Percentiles rank a stretch among this genome's conserved stretches.
Conservation (phyloP, 805 yeast genomes). For the Priceomyces melissophilus region DNA sequence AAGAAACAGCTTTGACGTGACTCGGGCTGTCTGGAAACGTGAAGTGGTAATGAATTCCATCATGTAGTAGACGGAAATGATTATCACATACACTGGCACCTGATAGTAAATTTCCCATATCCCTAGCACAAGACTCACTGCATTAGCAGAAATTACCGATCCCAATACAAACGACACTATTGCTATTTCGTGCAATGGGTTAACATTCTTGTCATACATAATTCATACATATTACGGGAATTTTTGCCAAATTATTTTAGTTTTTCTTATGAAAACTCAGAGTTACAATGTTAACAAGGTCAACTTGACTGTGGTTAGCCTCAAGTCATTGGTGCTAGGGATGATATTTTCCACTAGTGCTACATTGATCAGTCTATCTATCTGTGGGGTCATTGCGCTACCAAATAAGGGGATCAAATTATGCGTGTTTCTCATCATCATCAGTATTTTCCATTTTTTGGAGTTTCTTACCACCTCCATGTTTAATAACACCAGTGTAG, state of each 20-base stretch:
- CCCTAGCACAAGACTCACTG: not conserved
- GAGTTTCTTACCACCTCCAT: conserved; percentile 81
- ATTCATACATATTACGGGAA: not conserved
- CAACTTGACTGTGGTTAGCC: conserved; percentile 26
- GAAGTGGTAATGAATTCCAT: conserved; percentile 27
- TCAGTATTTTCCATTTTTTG: conserved; percentile 69
- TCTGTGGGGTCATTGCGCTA: not conserved
- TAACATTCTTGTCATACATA: conserved; percentile 12
- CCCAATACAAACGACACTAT: conserved; percentile 19
- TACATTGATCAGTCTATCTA: conserved; percentile 1
- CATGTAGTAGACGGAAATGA: conserved; percentile 19
- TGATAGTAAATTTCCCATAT: conserved; percentile 2
- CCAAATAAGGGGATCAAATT: not conserved
- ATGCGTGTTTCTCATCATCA: conserved; percentile 45
- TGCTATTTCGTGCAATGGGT: conserved; percentile 18
- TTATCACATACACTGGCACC: conserved; percentile 14
- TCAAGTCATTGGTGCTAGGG: conserved; percentile 34
- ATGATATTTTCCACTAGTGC: conserved; percentile 16
- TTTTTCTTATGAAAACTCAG: conserved; percentile 2
- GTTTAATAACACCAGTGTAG: conserved; percentile 64
- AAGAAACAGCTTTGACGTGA: conserved; percentile 26
- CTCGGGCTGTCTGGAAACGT: conserved; percentile 22
- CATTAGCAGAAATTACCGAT: conserved; percentile 8
- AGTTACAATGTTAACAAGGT: conserved; percentile 25
- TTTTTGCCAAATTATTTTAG: not conserved